phyloP scores from a whole-genome alignment of 1,284 basidiomycete species.

The Ceratobasidium sp. region DNA sequence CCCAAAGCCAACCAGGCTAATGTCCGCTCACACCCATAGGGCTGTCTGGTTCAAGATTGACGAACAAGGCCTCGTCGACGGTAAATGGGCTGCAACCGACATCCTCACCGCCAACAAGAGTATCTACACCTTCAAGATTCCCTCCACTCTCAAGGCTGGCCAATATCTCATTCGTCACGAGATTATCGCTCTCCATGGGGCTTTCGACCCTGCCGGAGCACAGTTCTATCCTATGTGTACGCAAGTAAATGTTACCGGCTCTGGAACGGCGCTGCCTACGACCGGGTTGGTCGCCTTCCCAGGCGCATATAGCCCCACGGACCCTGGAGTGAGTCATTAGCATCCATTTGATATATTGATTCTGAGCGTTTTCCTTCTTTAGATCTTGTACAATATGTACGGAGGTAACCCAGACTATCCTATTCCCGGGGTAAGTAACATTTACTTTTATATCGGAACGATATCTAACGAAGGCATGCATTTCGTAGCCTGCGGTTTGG shows the following conservation, averaged over 20 bases:
- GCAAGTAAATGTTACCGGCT: conserved; percentile 63
- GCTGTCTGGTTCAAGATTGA: conserved; percentile 64
- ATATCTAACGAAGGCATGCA: neutral
- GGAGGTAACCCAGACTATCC: conserved; percentile 46
- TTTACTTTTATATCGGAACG: neutral
- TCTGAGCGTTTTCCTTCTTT: neutral
- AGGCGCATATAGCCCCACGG: conserved; percentile 60
- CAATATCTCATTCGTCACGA: conserved; percentile 65
- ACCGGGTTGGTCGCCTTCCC: conserved; percentile 63
- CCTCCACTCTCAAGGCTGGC: conserved; percentile 58
- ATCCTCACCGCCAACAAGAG: conserved; percentile 56
- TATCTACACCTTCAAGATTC: conserved; percentile 62
- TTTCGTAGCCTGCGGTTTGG: neutral
- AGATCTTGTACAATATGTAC: conserved; percentile 57
- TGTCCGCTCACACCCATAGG: conserved; percentile 47
- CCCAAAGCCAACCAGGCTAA: neutral
- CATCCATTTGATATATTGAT: neutral
- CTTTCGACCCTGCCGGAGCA: conserved; percentile 55
- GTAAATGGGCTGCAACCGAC: conserved; percentile 61
- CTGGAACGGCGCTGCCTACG: conserved; percentile 59
- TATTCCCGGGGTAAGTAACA: conserved; percentile 48
- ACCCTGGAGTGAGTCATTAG: conserved; percentile 55
- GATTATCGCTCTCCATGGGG: conserved; percentile 56
- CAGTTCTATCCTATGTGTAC: conserved; percentile 58
- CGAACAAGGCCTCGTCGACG: conserved; percentile 59